Conservation (phyloP, 768 basidiomycete genomes). For the Amanita exitialis region DNA sequence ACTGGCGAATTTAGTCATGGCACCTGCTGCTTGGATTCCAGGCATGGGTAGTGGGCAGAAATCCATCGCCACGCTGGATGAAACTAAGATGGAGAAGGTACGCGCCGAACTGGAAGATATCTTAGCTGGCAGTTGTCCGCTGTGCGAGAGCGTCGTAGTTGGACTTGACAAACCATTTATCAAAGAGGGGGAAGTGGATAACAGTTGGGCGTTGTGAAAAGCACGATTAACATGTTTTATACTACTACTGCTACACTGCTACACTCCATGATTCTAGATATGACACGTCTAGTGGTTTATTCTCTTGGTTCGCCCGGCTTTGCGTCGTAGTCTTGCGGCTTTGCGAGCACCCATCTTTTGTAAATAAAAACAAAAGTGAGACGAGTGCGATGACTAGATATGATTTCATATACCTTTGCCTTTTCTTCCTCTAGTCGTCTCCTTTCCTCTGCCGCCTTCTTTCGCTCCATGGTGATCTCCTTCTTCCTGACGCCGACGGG, state of each 20-base stretch:
- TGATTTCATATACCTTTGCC: slow-evolving; percentile 35
- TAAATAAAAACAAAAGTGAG: slow-evolving; percentile 5
- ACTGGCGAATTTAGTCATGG: slow-evolving; percentile 73
- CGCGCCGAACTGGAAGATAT: slow-evolving; percentile 83
- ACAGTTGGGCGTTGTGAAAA: slow-evolving; percentile 61
- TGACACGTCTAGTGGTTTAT: slow-evolving; percentile 35
- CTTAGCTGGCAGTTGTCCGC: slow-evolving; percentile 80
- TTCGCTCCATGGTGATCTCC: slow-evolving; percentile 62
- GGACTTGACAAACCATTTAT: slow-evolving; percentile 86
- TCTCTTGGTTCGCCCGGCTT: slow-evolving; percentile 71
- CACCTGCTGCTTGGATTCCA: slow-evolving; percentile 65
- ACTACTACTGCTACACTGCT: no score
- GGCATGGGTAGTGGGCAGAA: slow-evolving; percentile 48
- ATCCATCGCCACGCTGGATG: slow-evolving; percentile 33
- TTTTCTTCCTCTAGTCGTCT: slow-evolving; percentile 56
- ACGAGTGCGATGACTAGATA: neutral
- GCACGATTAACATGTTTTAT: slow-evolving; percentile 9
- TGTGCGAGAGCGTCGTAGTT: slow-evolving; percentile 85
- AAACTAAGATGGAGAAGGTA: slow-evolving; percentile 59
- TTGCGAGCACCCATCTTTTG: slow-evolving; percentile 73
- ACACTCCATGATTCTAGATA: slow-evolving; percentile 6
- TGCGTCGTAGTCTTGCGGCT: slow-evolving; percentile 62
- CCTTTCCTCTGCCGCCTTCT: slow-evolving; percentile 64
- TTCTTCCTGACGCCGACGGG: slow-evolving; percentile 34
- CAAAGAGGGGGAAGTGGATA: slow-evolving; percentile 65